These are phyloP conservation scores for Leccinum longicurvipes DNA, from an alignment of 768 basidiomycete species.

Conservation along the genomic window DNA sequence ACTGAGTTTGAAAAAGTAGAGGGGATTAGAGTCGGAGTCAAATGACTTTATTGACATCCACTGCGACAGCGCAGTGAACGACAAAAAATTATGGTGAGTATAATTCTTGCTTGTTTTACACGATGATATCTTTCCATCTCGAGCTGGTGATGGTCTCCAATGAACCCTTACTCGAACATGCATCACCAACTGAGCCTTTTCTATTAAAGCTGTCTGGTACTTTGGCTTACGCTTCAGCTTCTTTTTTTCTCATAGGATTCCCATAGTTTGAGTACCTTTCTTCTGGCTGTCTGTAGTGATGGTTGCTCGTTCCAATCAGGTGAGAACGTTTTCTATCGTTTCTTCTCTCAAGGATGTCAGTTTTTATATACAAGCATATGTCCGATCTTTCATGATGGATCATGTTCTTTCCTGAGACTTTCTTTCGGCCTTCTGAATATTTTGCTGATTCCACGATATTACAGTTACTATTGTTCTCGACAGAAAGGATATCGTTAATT, in stretches of 20 bases:
- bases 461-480: not conserved
- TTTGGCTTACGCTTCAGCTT: not conserved
- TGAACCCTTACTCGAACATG: conserved; percentile 79
- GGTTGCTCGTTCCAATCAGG: not conserved
- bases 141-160: conserved; percentile 67
- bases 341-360: conserved; percentile 44
- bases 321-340: conserved; percentile 4
- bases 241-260: not conserved
- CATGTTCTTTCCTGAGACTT: conserved; percentile 47
- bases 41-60: not conserved
- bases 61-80: not conserved
- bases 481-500: not conserved
- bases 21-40: not conserved
- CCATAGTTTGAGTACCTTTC: not conserved
- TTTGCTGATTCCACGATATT: conserved; percentile 3
- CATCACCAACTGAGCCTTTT: conserved; percentile 52
- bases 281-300: not conserved
- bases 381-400: conserved; percentile 63
- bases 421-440: not conserved
- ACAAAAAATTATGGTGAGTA: conserved; percentile 30
- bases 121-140: conserved; percentile 68
- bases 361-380: conserved; percentile 67
- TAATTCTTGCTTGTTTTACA: conserved; percentile 24
- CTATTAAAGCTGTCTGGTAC: conserved; percentile 18
- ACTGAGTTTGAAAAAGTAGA: not conserved